A percentile compares a stretch with the other conserved stretches of the same genome.
Conservation (phyloP, 495 filamentous ascomycete genomes). For the Xylaria telfairii region DNA sequence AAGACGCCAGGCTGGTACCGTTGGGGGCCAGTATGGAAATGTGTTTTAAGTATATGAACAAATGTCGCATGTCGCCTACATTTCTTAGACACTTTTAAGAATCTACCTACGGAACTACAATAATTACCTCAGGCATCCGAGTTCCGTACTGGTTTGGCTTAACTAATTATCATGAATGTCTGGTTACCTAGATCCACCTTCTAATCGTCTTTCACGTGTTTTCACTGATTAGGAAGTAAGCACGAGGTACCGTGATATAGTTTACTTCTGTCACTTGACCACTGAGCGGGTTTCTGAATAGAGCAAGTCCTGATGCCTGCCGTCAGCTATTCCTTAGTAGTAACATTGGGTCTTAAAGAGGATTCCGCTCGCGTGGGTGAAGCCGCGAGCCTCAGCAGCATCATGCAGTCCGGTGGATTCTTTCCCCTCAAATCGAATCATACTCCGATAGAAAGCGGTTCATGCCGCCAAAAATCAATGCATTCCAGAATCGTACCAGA, state of each 20-base stretch:
- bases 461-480: neutral
- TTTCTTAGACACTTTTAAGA: neutral
- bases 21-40: neutral
- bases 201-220: neutral
- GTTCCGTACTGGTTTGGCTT: neutral
- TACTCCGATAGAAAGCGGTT: neutral
- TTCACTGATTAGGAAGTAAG: neutral
- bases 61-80: neutral
- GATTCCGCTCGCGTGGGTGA: constrained; percentile 5
- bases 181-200: no score
- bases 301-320: neutral
- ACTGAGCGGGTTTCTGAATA: neutral
- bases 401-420: neutral
- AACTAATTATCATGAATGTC: neutral
- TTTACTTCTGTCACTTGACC: neutral
- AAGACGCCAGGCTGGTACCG: neutral
- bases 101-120: neutral
- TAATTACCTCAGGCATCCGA: neutral
- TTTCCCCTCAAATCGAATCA: neutral
- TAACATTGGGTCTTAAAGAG: neutral
- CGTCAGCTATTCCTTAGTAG: neutral
- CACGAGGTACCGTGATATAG: neutral
- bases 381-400: neutral
- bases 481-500: constrained; percentile 14
- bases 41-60: neutral